These are phyloP conservation scores for Plantago lanceolata DNA, from an alignment of 305 asterid genomes.

Conservation along the genomic window DNA sequence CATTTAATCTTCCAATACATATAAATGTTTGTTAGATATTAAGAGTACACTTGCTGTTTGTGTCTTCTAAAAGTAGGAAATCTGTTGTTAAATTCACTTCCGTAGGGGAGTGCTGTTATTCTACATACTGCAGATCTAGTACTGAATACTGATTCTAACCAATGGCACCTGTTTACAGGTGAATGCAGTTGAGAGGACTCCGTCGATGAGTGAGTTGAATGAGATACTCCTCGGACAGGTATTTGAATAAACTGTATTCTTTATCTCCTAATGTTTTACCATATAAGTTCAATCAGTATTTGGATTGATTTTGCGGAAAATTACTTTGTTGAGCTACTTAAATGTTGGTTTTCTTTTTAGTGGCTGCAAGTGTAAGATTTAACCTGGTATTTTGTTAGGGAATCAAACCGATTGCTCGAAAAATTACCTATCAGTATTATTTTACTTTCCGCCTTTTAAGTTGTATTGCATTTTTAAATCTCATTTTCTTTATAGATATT, in stretches of 20 bases:
- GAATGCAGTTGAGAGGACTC: constrained; percentile 93
- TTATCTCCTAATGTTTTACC: constrained; percentile 13
- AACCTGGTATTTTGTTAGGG: not conserved
- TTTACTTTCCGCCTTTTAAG: not conserved
- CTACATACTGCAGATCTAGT: constrained; percentile 10
- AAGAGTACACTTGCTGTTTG: too few relatives aligned
- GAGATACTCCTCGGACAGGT: constrained; percentile 98
- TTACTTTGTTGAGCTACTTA: not conserved
- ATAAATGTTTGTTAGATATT: too few relatives aligned
- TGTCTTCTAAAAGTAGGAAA: too few relatives aligned
- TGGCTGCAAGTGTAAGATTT: not conserved
- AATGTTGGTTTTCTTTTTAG: not conserved
- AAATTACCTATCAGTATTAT: constrained; percentile 5
- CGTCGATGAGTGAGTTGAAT: constrained; percentile 97
- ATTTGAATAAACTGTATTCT: constrained; percentile 25
- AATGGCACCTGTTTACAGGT: constrained; percentile 53
- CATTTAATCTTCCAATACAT: too few relatives aligned
- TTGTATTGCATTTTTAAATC: not conserved
- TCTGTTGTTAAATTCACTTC: constrained; percentile 4
- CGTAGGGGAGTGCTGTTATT: constrained; percentile 19
- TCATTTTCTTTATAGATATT: not conserved
- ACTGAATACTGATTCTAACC: constrained; percentile 12
- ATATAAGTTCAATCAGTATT: constrained; percentile 1
- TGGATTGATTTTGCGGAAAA: not conserved
- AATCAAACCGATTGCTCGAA: not conserved